Evolutionary conservation across 306 rosid species (phyloP).

Genomic region (Medicago truncatula): DNA sequence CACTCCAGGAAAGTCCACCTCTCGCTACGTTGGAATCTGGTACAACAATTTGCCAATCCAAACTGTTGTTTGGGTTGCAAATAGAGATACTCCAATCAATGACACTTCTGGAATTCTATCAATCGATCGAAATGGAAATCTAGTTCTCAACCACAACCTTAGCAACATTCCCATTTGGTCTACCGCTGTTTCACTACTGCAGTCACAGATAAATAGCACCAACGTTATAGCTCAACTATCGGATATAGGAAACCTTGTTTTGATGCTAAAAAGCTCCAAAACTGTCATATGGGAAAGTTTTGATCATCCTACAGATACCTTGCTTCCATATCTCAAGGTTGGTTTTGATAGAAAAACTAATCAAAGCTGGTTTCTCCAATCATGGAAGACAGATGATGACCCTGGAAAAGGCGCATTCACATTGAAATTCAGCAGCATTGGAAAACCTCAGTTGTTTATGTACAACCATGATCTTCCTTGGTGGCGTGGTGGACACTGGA

Average conservation of each 20-base stretch:
- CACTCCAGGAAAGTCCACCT: constrained; percentile 48
- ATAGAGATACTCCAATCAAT: constrained; percentile 51
- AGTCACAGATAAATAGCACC: neutral
- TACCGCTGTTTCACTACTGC: constrained; percentile 16
- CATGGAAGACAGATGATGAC: constrained; percentile 53
- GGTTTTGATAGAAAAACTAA: constrained; percentile 40
- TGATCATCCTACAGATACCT: constrained; percentile 42
- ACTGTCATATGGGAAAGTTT: constrained; percentile 48
- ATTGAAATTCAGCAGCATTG: constrained; percentile 35
- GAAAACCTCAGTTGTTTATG: constrained; percentile 54
- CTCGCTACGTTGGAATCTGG: constrained; percentile 63
- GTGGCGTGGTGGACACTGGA: constrained; percentile 47
- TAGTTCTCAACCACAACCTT: constrained; percentile 32
- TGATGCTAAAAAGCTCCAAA: neutral
- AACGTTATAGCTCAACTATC: constrained; percentile 37
- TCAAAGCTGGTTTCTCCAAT: constrained; percentile 41
- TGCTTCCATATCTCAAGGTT: constrained; percentile 20
- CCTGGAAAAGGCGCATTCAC: constrained; percentile 55
- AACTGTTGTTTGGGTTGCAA: constrained; percentile 62
- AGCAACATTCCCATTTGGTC: constrained; percentile 42
- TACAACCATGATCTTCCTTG: constrained; percentile 19
- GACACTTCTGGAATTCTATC: constrained; percentile 48
- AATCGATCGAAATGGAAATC: constrained; percentile 40
- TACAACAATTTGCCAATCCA: constrained; percentile 34
- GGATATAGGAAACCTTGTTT: constrained; percentile 45